Evolutionary conservation across 2,329 filamentous ascomycete species (phyloP), one percentile per base, ranked within the genome.

Genomic region (Tolypocladium sp.): DNA sequence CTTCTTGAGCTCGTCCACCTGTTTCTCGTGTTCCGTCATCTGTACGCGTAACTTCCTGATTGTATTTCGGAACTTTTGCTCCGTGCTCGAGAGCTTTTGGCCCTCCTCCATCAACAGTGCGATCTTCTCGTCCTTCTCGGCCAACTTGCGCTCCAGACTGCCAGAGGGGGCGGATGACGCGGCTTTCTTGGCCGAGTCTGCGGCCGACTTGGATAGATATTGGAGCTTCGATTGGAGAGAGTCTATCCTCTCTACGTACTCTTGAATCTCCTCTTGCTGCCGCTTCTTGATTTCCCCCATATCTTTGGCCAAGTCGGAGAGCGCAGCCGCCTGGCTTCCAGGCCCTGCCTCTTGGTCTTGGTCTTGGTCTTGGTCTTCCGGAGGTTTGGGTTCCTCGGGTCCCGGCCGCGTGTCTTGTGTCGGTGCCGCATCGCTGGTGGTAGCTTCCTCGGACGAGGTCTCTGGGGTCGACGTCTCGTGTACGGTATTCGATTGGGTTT

Each of bases 41-140:
- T 89, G 88, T 27, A 79, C 76, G 51, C 87, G 84, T 60, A 97
- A 75, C 68, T 91, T 92, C 73, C 94, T 96, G 67, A 97, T 90
- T 4, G 88, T 87, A 7, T 84, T 84, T 61, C 93, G 81, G 63
- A 95, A 87, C 68, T 92, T 91, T 72, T 97, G 84, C 71, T 99
- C 94, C 0, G 84, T 89, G 66, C 88, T 90, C 1, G 91, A 92
- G 10, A 97, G 80, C 64, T 89, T 92, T 66, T 94, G 90, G 0
- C 95, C 94, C 76, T 99, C 94, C 66, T 96, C 88, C 80, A 99
- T 89, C 15, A 99, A 77, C 54, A 92, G 77, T 3, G 92, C 91
- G 67, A 97, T 95, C 70, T 90, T 90, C 66, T 93, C 87, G 66
- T 97, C 92, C 69, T 92, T 96, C 67, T 96, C 92, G 1, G 91